A percentile compares a stretch with the other conserved stretches of the same genome.
phyloP scores from a whole-genome alignment of 1,284 basidiomycete species.

The Dichomitus squalens region DNA sequence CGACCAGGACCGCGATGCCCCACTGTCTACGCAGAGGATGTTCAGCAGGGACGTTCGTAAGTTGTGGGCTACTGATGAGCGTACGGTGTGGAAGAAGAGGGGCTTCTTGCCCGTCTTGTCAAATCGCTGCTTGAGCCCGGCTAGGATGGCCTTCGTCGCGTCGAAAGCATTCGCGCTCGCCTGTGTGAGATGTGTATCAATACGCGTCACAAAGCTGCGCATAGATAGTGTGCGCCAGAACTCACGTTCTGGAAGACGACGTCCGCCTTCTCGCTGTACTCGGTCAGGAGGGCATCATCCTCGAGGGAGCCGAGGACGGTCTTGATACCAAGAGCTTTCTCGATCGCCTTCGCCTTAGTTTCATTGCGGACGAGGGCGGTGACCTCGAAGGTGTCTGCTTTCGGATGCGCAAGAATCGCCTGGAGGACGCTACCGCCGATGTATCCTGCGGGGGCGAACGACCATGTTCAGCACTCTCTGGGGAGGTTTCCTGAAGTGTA shows the following conservation, averaged over 20 bases:
- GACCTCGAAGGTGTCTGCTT: slow-evolving; percentile 16
- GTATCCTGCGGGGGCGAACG: slow-evolving; percentile 21
- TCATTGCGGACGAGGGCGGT: slow-evolving; percentile 20
- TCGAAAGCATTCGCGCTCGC: slow-evolving; percentile 39
- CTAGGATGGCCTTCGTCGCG: slow-evolving; percentile 14
- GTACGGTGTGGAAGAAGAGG: slow-evolving; percentile 19
- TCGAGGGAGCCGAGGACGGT: slow-evolving; percentile 25
- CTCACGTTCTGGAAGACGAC: slow-evolving; percentile 24
- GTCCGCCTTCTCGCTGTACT: slow-evolving; percentile 21
- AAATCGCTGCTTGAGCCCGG: slow-evolving; percentile 14
- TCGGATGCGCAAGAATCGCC: slow-evolving; percentile 17
- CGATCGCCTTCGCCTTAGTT: slow-evolving; percentile 27
- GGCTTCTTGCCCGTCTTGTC: slow-evolving; percentile 5
- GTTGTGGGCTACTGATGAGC: background rate
- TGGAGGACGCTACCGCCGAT: slow-evolving; percentile 24
- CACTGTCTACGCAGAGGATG: background rate
- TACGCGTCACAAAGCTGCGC: no score
- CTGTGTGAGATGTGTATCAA: slow-evolving; percentile 25
- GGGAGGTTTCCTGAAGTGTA: background rate
- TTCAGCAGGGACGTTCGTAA: slow-evolving; percentile 3
- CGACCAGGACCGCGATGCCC: slow-evolving; percentile 39
- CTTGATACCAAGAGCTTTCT: slow-evolving; percentile 25
- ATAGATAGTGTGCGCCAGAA: background rate
- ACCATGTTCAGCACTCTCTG: background rate
- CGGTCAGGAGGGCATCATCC: slow-evolving; percentile 21